Evolutionary conservation across 129 eudicot genomes (phyloP).

Genomic region (Smallanthus sonchifolius): DNA sequence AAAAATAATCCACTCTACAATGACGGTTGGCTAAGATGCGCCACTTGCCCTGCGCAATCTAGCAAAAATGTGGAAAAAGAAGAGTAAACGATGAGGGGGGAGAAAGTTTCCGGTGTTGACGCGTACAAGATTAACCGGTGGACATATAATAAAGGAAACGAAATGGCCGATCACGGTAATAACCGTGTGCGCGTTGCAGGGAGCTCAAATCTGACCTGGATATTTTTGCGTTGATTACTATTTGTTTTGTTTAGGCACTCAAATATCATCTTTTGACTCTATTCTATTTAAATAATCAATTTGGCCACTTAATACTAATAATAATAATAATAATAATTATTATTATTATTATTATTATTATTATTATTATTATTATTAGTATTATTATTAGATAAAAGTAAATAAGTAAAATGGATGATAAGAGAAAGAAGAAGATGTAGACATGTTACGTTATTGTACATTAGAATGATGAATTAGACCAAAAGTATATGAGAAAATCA

Average conservation of each 20-base stretch:
- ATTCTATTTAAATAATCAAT: not conserved
- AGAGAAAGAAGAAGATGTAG: too few relatives aligned
- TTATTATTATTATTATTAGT: too few relatives aligned
- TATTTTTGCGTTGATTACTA: constrained; percentile 15
- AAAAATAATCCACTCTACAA: constrained; percentile 2
- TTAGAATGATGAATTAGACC: too few relatives aligned
- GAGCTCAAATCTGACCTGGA: constrained; percentile 16
- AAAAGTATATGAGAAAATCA: too few relatives aligned
- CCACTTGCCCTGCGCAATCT: constrained; percentile 25
- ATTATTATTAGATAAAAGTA: too few relatives aligned
- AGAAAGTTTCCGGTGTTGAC: constrained; percentile 30
- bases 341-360: too few relatives aligned
- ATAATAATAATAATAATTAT: not conserved
- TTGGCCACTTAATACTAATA: not conserved
- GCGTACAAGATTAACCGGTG: constrained; percentile 25
- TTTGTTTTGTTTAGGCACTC: not conserved
- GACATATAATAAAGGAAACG: constrained; percentile 16
- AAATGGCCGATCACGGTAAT: constrained; percentile 19
- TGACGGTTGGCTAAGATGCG: constrained; percentile 23
- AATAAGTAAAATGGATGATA: too few relatives aligned
- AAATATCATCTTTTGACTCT: not conserved
- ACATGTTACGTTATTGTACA: too few relatives aligned
- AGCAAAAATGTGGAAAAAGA: constrained; percentile 6
- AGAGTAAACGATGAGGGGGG: constrained; percentile 15
- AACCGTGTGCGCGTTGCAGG: constrained; percentile 16